Percentiles rank a stretch among this genome's conserved stretches.
Conservation (phyloP, 352 stramenopile genomes). For the Globisporangium nagaii region DNA sequence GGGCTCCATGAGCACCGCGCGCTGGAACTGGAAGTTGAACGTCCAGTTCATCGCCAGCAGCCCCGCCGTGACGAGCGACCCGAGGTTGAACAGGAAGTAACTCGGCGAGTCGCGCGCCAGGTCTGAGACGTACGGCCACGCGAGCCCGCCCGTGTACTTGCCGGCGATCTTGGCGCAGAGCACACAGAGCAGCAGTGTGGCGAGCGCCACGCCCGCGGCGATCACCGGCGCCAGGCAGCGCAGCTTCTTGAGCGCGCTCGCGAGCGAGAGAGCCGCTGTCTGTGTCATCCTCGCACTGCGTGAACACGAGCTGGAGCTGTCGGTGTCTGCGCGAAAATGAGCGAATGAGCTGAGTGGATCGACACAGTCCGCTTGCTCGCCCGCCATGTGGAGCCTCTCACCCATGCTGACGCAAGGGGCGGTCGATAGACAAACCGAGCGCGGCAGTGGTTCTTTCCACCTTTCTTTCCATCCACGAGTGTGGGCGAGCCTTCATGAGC, state of each 20-base stretch:
- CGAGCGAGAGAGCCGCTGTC: not conserved
- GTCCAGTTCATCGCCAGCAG: slow-evolving; percentile 33
- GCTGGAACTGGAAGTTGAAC: slow-evolving; percentile 46
- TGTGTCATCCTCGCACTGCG: not conserved
- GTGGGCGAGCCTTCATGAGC: not conserved
- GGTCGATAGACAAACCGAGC: not conserved
- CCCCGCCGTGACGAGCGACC: slow-evolving; percentile 20
- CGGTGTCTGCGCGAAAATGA: not conserved
- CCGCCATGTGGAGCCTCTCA: too few relatives aligned
- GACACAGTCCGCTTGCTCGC: too few relatives aligned
- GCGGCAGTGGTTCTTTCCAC: slow-evolving; percentile 1
- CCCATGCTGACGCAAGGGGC: not conserved
- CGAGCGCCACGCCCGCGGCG: slow-evolving; percentile 19
- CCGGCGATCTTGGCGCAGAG: slow-evolving; percentile 27
- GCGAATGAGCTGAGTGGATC: not conserved
- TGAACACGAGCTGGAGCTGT: too few relatives aligned
- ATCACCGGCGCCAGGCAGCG: slow-evolving; percentile 19
- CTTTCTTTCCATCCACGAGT: not conserved
- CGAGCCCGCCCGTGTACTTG: slow-evolving; percentile 39
- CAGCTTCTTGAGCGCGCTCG: not conserved
- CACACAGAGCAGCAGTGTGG: slow-evolving; percentile 40
- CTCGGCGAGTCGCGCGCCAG: slow-evolving; percentile 29
- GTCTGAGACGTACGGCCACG: slow-evolving; percentile 56
- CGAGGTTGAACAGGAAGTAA: slow-evolving; percentile 36
- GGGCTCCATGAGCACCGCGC: slow-evolving; percentile 11